Base-by-base conservation (phyloP, 2,329 filamentous ascomycete genomes). In the Aspergillus fijiensis region DNA sequence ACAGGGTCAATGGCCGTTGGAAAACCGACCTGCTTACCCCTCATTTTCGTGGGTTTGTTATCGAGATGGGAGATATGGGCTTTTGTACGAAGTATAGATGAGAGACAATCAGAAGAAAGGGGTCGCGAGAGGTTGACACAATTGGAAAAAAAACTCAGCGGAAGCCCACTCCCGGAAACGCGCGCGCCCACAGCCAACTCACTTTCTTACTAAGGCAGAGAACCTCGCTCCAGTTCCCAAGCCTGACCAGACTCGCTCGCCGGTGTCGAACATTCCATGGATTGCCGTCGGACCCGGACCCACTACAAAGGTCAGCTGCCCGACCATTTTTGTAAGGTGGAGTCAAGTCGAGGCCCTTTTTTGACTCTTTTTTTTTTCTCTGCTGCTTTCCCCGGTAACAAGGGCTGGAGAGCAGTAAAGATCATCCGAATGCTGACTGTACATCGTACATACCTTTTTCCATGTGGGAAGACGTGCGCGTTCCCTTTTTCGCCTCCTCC, bases 251-350 rank as follows among this genome's bases (percentile, higher is more conserved):
- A 29, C 48, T 21, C 21, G 27, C 49, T 58, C 56, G 58, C 49
- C 57, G 61, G 58, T 49, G 60, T 65, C 58, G 62, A 65, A 65
- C 55, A 62, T 65, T 65, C 63, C 62, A 65, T 62, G 63, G 63
- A 42, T 53, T 59, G 58, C 62, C 62, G 62, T 57, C 63, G 29
- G 33, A 60, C 42, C 56, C 56, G 58, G 62, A 55, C 62, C 62
- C 62, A 64, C 61, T 27, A 9, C 3, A 19, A 29, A 49, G 63
- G 63, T 65, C 63, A 65, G 62, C 60, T 64, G 63, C 55, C 47
- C 58, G 51, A 58, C 55, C 57, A 54, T 53, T 61, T 65, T 65
- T 62, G 58, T 51, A n/a, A 45, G 25, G 58, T 62, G 63, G 62
- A 60, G 57, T 58, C 55, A 45, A 35, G 53, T 52, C 53, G 42